Evolutionary conservation across 768 basidiomycete genomes (phyloP), one percentile per base, ranked within the genome.

Genomic region (Suillus subalutaceus): DNA sequence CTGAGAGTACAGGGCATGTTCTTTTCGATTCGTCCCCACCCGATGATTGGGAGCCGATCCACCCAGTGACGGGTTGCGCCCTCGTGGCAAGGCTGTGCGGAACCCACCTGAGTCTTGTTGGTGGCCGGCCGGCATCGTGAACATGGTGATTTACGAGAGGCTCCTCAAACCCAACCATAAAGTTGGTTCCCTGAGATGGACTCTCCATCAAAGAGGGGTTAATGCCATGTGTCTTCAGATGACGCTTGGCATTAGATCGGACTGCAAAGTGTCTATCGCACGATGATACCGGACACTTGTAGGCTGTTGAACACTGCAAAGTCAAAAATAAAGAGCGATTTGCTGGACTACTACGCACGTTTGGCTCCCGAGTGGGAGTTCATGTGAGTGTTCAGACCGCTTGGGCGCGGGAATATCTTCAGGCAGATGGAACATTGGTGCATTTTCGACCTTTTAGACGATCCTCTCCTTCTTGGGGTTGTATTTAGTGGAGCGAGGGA

Each of bases 231-330:
- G 90, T 92, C 55, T 90, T 88, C 44, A 91, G 82, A 72, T 94
- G 92, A 41, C 92, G 85, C 74, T 88, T 91, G 18, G 91, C 91
- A 70, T 94, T 94, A 9, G 92, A 93, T 15, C 90, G 86, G 20
- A 93, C 91, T 23, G 90, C 87, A 71, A 93, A 94, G 4, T 81
- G 83, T 72, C 90, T 89, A 38, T 79, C 76, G 73, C 92, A 94
- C 41, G 82, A 81, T 16, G 84, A 79, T 59, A 88, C 86, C 0
- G 78, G 82, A 72, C 92, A 94, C 44, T 76, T 76, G 41, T 68
- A 75, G 23, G 76, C 71, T 73, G 38, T 62, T 4, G 6, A 48
- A 65, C 69, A 68, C 63, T 65, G 37, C 59, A 37, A 20, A n/a
- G 44, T 26, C 62, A 26, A 35, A 7, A 53, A 62, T 41, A 40